phyloP scores from a whole-genome alignment of 805 yeast species.

The Kazachstania psychrophila region DNA sequence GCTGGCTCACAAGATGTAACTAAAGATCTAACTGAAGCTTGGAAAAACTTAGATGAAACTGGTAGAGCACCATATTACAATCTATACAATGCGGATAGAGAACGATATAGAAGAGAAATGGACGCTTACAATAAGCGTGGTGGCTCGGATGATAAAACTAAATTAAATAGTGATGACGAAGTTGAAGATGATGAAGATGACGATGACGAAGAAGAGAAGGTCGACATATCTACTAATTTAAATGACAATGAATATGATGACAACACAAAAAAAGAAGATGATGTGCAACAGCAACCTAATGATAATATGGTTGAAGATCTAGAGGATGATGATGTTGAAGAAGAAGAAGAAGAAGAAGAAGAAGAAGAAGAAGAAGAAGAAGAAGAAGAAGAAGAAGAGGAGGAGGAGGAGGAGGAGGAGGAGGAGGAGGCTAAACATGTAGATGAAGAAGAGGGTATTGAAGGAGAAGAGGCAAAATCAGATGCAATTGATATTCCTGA shows the following conservation, averaged over 20 bases:
- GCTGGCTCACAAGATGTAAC: slow-evolving; percentile 60
- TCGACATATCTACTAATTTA: background rate
- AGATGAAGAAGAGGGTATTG: background rate
- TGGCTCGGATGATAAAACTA: background rate
- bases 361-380: slow-evolving; percentile 3
- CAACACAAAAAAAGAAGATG: slow-evolving; percentile 1
- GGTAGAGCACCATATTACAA: slow-evolving; percentile 66
- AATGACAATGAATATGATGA: background rate
- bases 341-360: slow-evolving; percentile 5
- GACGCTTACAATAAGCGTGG: slow-evolving; percentile 32
- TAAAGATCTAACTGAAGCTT: slow-evolving; percentile 70
- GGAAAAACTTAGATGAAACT: slow-evolving; percentile 67
- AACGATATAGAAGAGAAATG: slow-evolving; percentile 68
- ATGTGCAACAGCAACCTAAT: slow-evolving; percentile 8
- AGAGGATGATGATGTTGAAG: background rate
- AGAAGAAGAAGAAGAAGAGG: slow-evolving; percentile 8
- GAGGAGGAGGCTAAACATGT: no score
- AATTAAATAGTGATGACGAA: background rate
- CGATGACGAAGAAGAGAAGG: background rate
- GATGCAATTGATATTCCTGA: no score
- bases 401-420: slow-evolving; percentile 27
- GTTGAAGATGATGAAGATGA: slow-evolving; percentile 1
- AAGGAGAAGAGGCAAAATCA: slow-evolving; percentile 2
- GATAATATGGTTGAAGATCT: slow-evolving; percentile 5
- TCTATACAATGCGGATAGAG: slow-evolving; percentile 68